Conservation (phyloP, 116 monocot genomes). For the Papilionanthe hybrid region DNA sequence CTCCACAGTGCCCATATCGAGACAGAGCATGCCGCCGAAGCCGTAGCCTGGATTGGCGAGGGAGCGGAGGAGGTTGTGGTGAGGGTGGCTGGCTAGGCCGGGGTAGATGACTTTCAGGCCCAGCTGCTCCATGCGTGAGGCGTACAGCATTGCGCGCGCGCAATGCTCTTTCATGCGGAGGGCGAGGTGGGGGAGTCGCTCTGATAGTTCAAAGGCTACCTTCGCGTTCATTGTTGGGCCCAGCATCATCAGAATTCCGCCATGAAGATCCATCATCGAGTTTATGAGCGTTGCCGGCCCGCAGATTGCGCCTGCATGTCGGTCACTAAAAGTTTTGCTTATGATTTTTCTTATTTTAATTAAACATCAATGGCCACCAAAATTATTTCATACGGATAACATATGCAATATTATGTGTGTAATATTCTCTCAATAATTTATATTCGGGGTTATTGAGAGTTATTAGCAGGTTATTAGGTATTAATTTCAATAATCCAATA, state of each 20-base stretch:
- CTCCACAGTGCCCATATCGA: constrained; percentile 92
- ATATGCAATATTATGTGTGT: too few species aligned
- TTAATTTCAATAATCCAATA: too few species aligned
- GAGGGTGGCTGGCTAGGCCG: constrained; percentile 71
- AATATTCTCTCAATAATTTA: too few species aligned
- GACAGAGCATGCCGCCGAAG: constrained; percentile 86
- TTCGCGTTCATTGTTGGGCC: constrained; percentile 98
- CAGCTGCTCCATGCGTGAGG: constrained; percentile 57
- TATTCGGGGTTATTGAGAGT: too few species aligned
- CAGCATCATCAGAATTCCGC: constrained; percentile 75
- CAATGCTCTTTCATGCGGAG: constrained; percentile 95
- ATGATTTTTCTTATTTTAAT: too few species aligned
- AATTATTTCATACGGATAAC: too few species aligned
- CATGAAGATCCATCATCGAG: constrained; percentile 90
- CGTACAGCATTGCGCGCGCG: constrained; percentile 51
- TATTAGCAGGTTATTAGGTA: too few species aligned
- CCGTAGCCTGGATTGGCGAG: constrained; percentile 80
- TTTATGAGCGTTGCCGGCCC: constrained; percentile 69
- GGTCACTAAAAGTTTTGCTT: too few species aligned
- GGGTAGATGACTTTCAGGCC: constrained; percentile 91
- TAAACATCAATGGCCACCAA: too few species aligned
- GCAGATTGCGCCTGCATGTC: constrained; percentile 57
- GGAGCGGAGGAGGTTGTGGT: constrained; percentile 60
- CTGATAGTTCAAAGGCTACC: constrained; percentile 84
- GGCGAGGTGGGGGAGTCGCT: constrained; percentile 80